phyloP scores from a whole-genome alignment of 495 filamentous ascomycete genomes.

The Wilcoxina mikolae region DNA sequence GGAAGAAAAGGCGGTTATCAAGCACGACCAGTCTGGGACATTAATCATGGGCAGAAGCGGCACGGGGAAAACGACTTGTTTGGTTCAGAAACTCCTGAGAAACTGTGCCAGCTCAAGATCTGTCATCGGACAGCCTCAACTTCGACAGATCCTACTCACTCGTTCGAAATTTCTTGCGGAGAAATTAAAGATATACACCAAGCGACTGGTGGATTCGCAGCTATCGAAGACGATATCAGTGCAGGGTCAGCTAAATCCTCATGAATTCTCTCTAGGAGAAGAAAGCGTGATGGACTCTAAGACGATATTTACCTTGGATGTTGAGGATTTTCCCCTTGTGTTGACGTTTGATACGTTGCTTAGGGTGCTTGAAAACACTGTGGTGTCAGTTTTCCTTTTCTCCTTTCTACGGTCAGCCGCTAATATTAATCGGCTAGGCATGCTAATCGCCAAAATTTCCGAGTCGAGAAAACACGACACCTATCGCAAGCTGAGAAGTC shows the following conservation, averaged over 20 bases:
- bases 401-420: too few species aligned
- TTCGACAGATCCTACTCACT: constrained; percentile 35
- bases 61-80: constrained; percentile 36
- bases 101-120: constrained; percentile 21
- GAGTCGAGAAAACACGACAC: neutral
- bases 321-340: constrained; percentile 32
- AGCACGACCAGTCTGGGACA: constrained; percentile 27
- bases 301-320: constrained; percentile 23
- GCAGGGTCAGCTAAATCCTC: neutral
- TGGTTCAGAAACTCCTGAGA: constrained; percentile 32
- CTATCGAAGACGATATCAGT: neutral
- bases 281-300: constrained; percentile 5
- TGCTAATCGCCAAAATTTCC: constrained; percentile 11
- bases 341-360: constrained; percentile 34
- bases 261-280: constrained; percentile 1
- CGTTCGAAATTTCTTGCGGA: constrained; percentile 30
- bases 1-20: constrained; percentile 30
- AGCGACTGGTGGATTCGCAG: constrained; percentile 26
- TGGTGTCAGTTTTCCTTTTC: neutral
- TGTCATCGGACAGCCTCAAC: constrained; percentile 1
- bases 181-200: constrained; percentile 29
- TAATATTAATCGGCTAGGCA: too few species aligned
- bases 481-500: too few species aligned
- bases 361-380: constrained; percentile 27
- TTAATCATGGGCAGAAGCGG: constrained; percentile 36